A percentile compares a stretch with the other conserved stretches of the same genome.
These are phyloP conservation scores for Malus hybrid DNA, from an alignment of 331 rosid species.

Conservation along the genomic window DNA sequence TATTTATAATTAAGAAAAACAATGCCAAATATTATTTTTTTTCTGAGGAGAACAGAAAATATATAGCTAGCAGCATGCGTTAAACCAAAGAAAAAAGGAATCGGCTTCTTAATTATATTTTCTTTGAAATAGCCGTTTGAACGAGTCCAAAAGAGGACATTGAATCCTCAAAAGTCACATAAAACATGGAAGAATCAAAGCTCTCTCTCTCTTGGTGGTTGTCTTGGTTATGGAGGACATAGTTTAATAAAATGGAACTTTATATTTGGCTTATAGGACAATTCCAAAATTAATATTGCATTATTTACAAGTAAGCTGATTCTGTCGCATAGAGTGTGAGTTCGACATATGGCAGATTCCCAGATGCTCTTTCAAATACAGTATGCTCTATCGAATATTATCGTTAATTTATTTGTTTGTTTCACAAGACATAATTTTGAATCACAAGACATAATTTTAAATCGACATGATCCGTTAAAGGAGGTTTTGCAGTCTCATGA, in stretches of 20 bases:
- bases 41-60: background rate
- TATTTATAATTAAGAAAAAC: background rate
- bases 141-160: conserved; percentile 36
- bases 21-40: background rate
- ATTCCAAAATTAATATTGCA: background rate
- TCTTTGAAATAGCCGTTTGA: conserved; percentile 30
- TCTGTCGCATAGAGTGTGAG: background rate
- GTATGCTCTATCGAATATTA: no score
- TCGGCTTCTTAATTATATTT: background rate
- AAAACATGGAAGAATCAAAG: conserved; percentile 36
- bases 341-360: conserved; percentile 41
- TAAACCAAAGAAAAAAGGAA: background rate
- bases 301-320: background rate
- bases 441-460: background rate
- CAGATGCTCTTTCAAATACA: conserved; percentile 7
- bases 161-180: conserved; percentile 36
- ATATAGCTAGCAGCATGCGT: background rate
- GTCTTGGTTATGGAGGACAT: conserved; percentile 56
- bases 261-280: background rate
- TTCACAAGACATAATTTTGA: background rate
- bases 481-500: background rate
- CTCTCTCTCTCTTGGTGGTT: conserved; percentile 26
- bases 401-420: background rate
- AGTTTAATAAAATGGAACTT: conserved; percentile 6
- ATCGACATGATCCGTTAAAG: background rate